Evolutionary conservation across 306 rosid species (phyloP), one percentile per base, ranked within the genome.

Genomic region (Vigna trinervia): DNA sequence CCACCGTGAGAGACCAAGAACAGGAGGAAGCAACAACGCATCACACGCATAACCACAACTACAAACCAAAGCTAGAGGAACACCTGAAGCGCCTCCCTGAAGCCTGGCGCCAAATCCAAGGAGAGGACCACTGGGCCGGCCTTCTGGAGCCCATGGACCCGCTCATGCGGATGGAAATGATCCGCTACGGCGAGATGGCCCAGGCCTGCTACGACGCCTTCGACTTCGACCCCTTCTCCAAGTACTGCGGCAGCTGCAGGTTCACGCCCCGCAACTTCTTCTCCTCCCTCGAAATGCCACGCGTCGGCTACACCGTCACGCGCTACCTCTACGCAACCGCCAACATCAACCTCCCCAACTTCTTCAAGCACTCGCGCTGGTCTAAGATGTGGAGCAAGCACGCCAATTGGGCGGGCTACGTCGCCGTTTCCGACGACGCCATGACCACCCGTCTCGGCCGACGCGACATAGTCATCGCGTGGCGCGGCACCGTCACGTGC

Each of bases 321-420:
- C 87, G 98, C 50, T 91, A 88, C 86, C 86, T 94, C 73, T 90
- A 74, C 85, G 98, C 97, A 14, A 88, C 97, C 0, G 87, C 91
- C 10, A 86, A 90, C 75, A 78, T 88, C 69, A 84, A 86, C 71
- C 80, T 94, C 26, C 94, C 91, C 0, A 85, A 84, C 65, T 91
- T 90, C 83, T 94, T 94, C 89, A 90, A 85, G 71, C 81, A 87
- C 34, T 90, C 98, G 0, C 86, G 94, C 36, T 92, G 96, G 94
- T 88, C 96, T 0, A 89, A 83, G 57, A 89, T 85, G 52, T 94
- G 97, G 98, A 82, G 86, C 88, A 85, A 84, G 63, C 80, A 72
- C 82, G 97, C 97, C 1, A 94, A 94, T 68, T 94, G 98, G 98
- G 89, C 89, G 4, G 98, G 98, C 0, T 94, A 87, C 87, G 82